A percentile compares a stretch with the other conserved stretches of the same genome.
phyloP scores from a whole-genome alignment of 108 stramenopile species.

The Skeletonema marinoi region DNA sequence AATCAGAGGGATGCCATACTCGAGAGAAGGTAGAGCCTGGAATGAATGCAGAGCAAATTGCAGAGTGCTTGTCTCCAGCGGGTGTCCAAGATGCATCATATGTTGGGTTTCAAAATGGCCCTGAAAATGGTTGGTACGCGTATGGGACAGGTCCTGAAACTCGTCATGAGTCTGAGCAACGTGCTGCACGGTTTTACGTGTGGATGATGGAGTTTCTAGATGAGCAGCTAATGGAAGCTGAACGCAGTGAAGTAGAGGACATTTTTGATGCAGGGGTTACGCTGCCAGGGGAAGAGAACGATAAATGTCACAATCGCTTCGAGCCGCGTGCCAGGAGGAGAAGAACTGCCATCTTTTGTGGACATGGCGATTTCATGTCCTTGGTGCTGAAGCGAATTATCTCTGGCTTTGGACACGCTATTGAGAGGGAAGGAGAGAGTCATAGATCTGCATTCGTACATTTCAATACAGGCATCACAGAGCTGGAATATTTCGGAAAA shows the following conservation, averaged over 20 bases:
- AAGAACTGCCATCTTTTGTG: conserved; percentile 61
- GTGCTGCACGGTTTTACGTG: conserved; percentile 73
- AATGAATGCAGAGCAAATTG: conserved; percentile 66
- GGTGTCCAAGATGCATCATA: conserved; percentile 27
- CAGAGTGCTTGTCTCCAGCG: conserved; percentile 23
- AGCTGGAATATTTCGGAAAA: conserved; percentile 79
- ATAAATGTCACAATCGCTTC: conserved; percentile 56
- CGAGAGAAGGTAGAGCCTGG: conserved; percentile 63
- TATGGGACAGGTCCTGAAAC: conserved; percentile 69
- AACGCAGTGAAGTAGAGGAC: conserved; percentile 36
- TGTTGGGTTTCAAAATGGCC: conserved; percentile 58
- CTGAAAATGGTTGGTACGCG: conserved; percentile 67
- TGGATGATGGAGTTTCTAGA: conserved; percentile 79
- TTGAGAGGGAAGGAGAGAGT: conserved; percentile 60
- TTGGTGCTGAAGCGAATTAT: conserved; percentile 74
- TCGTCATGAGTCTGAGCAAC: conserved; percentile 57
- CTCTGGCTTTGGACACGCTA: conserved; percentile 68
- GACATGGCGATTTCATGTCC: conserved; percentile 82
- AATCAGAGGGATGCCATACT: conserved; percentile 74
- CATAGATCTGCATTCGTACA: conserved; percentile 79
- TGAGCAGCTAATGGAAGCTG: conserved; percentile 41
- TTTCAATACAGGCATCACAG: conserved; percentile 78
- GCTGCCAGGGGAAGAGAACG: conserved; percentile 64
- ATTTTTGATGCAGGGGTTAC: conserved; percentile 80
- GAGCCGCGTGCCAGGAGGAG: conserved; percentile 44